These are phyloP conservation scores for Amanita rubescens DNA, from an alignment of 768 basidiomycete species.

Conservation along the genomic window DNA sequence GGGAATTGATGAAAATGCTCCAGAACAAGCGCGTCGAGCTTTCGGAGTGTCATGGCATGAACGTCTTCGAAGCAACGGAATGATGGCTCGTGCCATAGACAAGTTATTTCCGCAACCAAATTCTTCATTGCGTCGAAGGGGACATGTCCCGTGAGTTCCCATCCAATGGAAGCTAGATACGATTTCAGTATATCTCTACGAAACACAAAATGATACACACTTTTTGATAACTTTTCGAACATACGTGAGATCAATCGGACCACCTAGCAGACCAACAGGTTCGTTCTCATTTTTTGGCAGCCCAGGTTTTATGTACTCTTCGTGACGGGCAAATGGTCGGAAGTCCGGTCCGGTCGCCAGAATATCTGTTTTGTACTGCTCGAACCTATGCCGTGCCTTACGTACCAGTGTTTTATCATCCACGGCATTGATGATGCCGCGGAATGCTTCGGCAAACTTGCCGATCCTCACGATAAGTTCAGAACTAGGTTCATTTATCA, in stretches of 20 bases:
- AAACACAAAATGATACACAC: slow-evolving; percentile 12
- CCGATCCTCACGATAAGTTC: slow-evolving; percentile 39
- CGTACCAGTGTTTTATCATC: slow-evolving; percentile 30
- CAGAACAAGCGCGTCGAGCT: background rate
- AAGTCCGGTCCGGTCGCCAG: slow-evolving; percentile 36
- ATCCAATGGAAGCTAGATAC: slow-evolving; percentile 27
- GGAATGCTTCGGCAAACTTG: slow-evolving; percentile 35
- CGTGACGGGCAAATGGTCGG: slow-evolving; percentile 10
- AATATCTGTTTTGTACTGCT: slow-evolving; percentile 25
- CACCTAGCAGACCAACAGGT: too few relatives aligned
- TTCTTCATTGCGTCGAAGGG: slow-evolving; percentile 32
- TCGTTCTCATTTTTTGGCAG: slow-evolving; percentile 12
- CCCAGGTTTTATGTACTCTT: background rate
- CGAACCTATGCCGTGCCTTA: slow-evolving; percentile 24
- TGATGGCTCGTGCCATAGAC: slow-evolving; percentile 29
- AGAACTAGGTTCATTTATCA: slow-evolving; percentile 31
- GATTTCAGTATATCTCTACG: slow-evolving; percentile 11
- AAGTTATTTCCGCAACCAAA: slow-evolving; percentile 27
- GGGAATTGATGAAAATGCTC: background rate
- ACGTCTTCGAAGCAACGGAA: slow-evolving; percentile 26
- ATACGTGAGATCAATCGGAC: slow-evolving; percentile 22
- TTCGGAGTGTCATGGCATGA: slow-evolving; percentile 6
- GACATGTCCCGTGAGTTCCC: slow-evolving; percentile 36
- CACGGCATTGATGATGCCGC: slow-evolving; percentile 17
- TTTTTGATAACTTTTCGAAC: slow-evolving; percentile 14